phyloP scores from a whole-genome alignment of 176 grass and related monocot species.

The Rhynchospora pubera region DNA sequence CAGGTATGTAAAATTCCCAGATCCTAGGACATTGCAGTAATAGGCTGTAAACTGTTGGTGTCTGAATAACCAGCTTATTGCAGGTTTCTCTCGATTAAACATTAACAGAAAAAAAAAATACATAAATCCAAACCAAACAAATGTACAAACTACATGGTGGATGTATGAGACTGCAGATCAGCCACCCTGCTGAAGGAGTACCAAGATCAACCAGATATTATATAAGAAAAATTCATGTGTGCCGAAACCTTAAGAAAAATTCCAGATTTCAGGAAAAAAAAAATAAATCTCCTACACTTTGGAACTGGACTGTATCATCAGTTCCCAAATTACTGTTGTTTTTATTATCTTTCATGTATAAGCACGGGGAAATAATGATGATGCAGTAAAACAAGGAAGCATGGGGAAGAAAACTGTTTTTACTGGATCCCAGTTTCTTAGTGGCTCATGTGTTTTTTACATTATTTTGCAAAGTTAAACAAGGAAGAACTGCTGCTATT shows the following conservation, averaged over 20 bases:
- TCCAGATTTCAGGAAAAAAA: background rate
- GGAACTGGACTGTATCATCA: background rate
- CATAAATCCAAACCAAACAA: background rate
- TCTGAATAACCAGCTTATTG: conserved; percentile 3
- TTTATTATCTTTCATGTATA: conserved; percentile 8
- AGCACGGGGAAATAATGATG: background rate
- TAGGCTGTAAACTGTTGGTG: background rate
- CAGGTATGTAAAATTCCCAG: conserved; percentile 42
- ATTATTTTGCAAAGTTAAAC: background rate
- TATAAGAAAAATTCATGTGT: background rate
- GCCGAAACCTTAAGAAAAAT: background rate
- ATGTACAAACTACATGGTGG: background rate
- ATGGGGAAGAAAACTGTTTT: background rate
- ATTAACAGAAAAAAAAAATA: background rate
- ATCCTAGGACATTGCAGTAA: background rate
- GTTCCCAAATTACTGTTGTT: background rate
- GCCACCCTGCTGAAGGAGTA: background rate
- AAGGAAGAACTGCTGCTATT: background rate
- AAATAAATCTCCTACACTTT: too few relatives aligned
- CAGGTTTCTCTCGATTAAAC: conserved; percentile 31
- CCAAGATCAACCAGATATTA: background rate
- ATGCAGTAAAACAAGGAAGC: too few relatives aligned
- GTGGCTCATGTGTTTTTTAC: background rate
- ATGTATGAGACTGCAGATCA: background rate
- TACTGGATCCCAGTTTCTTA: background rate